Evolutionary conservation across 2,329 filamentous ascomycete species (phyloP), one percentile per base, ranked within the genome.

Genomic region (Dryadomyces quercivorus): DNA sequence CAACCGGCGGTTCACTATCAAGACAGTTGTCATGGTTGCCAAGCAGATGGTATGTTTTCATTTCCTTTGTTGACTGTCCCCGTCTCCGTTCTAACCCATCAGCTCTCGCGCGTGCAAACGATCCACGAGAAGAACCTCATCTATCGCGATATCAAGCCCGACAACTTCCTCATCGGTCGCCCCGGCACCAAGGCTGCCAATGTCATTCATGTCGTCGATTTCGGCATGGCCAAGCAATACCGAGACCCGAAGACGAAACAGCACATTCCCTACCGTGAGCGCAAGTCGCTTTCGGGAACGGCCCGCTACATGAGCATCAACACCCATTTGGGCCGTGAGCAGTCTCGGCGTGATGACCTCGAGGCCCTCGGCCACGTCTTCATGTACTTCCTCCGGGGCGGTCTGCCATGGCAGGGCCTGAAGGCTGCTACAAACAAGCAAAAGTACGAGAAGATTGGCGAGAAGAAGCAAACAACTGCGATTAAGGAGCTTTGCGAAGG

Each of bases 261-360:
- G 70, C 93, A 98, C 72, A 97, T 97, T 62, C 91, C 93, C 13
- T 97, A 97, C 70, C 82, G 93, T 65, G 93, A 97, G 74, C 83
- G 93, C 64, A 98, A 98, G 73, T 95, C 92, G 5, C 76, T 98
- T 57, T 97, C 92, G 4, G 93, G 93, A 59, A 98, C 93, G 56
- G 93, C 93, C 59, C 82, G 93, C 68, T 98, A 98, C 72, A 97
- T 97, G 93, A 95, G 89, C 74, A 97, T 98, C 81, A 98, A 98
- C 73, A 98, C 93, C 55, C 93, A 98, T 77, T 73, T 97, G 61
- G 93, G 93, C 53, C 84, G 93, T 57, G 93, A 98, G 69, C 93
- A 98, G 70, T 97, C 92, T 56, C 84, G 93, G 67, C 80, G 93
- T 71, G 93, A 98, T 69, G 93, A 98, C 69, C 76, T 98, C 57